Base-by-base conservation (phyloP, 768 basidiomycete genomes). In the Tulasnella sp. region DNA sequence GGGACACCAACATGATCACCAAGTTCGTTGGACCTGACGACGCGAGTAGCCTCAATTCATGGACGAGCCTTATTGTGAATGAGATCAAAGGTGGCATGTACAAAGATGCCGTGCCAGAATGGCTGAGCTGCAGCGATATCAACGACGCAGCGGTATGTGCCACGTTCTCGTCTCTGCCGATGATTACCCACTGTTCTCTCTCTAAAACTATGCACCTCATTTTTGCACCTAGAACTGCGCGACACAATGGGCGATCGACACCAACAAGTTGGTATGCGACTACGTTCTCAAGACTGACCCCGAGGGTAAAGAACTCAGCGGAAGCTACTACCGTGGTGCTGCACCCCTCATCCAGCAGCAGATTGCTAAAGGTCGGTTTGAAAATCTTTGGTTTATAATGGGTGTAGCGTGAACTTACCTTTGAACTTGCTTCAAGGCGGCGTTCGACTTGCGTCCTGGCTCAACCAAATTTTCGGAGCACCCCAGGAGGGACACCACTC, bases 281-380 rank as follows among this genome's bases (percentile, higher is more conserved):
- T 79, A 69, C 64, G 75, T 82, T 42, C 31, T 82, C 42, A 72
- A 28, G 11, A 12, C 80, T 12, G 76, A 41, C n/a, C 73, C 40
- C 20, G 54, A 41, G 6, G 28, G 41, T 46, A 72, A 72, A 40
- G 80, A 82, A 22, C 28, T 54, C 48, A 46, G 24, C 31, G 75
- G 24, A 60, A 73, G 54, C 28, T 82, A 80, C 44, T 76, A 75
- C 31, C 37, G 20, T n/a, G 60, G 54, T 14, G 78, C 77, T 44
- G 46, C 79, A n/a, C 80, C 80, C 22, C 77, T 82, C 24, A 75
- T 82, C 46, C 78, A 81, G 46, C 42, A 60, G 24, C 81, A 81
- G 69, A 69, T 82, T 12, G 81, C 81, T 41, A 80, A 82, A 75
- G 78, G 74, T 75, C 18, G 11, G 74, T 54, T 22, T 22, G 58